phyloP scores from a whole-genome alignment of 2,329 filamentous ascomycete genomes.

The Neonectria ditissima region DNA sequence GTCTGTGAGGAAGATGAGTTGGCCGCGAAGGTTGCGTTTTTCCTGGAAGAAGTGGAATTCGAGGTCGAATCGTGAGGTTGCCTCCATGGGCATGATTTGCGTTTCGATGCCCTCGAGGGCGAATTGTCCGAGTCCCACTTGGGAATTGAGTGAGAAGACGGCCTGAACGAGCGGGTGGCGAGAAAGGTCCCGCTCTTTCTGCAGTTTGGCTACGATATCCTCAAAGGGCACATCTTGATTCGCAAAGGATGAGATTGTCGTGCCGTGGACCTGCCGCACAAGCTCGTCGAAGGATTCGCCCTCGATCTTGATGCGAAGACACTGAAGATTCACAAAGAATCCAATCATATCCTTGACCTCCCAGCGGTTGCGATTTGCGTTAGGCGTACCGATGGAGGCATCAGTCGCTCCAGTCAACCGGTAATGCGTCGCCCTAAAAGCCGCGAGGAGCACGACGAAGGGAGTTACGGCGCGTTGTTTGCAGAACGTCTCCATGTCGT shows the following conservation, averaged over 20 bases:
- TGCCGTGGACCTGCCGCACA: slow-evolving; percentile 31
- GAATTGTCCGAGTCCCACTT: slow-evolving; percentile 18
- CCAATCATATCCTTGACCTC: slow-evolving; percentile 33
- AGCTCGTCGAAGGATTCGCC: slow-evolving; percentile 33
- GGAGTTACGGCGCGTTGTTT: slow-evolving; percentile 8
- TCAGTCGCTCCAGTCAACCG: slow-evolving; percentile 39
- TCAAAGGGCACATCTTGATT: slow-evolving; percentile 45
- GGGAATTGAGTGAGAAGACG: slow-evolving; percentile 35
- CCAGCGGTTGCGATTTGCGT: slow-evolving; percentile 29
- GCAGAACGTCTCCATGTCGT: slow-evolving; percentile 25
- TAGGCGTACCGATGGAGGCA: slow-evolving; percentile 37
- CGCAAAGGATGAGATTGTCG: slow-evolving; percentile 20
- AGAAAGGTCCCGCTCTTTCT: slow-evolving; percentile 24
- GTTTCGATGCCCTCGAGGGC: slow-evolving; percentile 25
- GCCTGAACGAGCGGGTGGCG: slow-evolving; percentile 34
- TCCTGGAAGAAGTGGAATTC: slow-evolving; percentile 41
- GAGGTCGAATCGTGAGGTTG: slow-evolving; percentile 34
- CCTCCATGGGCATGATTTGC: neutral
- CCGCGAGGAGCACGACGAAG: slow-evolving; percentile 35
- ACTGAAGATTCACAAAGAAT: slow-evolving; percentile 42
- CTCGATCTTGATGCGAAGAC: slow-evolving; percentile 34
- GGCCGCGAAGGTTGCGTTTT: neutral
- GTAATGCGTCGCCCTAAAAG: slow-evolving; percentile 41
- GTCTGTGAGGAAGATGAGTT: slow-evolving; percentile 31
- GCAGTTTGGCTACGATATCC: slow-evolving; percentile 29